phyloP scores from a whole-genome alignment of 192 early-diverging fungal genomes.

The Bifiguratus adelaidae region DNA sequence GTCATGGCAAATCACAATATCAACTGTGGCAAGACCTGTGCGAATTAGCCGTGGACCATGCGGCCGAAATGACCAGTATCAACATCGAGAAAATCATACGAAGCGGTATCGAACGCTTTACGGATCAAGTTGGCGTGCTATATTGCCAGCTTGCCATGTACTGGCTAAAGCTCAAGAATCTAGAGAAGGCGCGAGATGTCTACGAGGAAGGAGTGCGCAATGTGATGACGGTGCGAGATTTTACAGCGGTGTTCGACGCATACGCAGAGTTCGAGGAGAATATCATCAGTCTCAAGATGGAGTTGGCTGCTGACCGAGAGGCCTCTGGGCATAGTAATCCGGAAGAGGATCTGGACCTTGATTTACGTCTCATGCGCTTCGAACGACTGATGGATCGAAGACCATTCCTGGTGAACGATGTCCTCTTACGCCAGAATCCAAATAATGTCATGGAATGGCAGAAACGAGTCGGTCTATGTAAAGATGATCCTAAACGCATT shows the following conservation, averaged over 20 bases:
- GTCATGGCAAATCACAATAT: slow-evolving; percentile 53
- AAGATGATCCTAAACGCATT: slow-evolving; percentile 37
- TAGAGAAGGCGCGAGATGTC: slow-evolving; percentile 82
- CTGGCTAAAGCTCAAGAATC: slow-evolving; percentile 60
- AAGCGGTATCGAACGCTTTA: slow-evolving; percentile 70
- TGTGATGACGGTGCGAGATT: slow-evolving; percentile 82
- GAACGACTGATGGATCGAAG: slow-evolving; percentile 89
- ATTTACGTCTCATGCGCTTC: slow-evolving; percentile 75
- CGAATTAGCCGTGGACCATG: slow-evolving; percentile 65
- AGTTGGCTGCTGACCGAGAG: slow-evolving; percentile 42
- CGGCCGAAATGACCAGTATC: slow-evolving; percentile 52
- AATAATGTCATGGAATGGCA: slow-evolving; percentile 90
- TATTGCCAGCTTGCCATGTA: slow-evolving; percentile 81
- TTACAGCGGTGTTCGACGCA: slow-evolving; percentile 92
- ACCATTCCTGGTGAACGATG: slow-evolving; percentile 89
- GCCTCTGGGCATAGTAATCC: slow-evolving; percentile 26
- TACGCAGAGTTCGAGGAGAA: slow-evolving; percentile 89
- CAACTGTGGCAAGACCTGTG: slow-evolving; percentile 83
- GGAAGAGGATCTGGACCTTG: slow-evolving; percentile 56
- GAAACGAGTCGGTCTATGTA: slow-evolving; percentile 67
- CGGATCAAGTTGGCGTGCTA: slow-evolving; percentile 79
- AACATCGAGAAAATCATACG: slow-evolving; percentile 76
- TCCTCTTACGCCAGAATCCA: slow-evolving; percentile 82
- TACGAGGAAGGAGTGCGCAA: slow-evolving; percentile 82
- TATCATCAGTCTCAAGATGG: slow-evolving; percentile 65